Percentiles rank a stretch among this genome's conserved stretches.
Evolutionary conservation across 495 filamentous ascomycete genomes (phyloP).

Genomic region (Tuber brumale): DNA sequence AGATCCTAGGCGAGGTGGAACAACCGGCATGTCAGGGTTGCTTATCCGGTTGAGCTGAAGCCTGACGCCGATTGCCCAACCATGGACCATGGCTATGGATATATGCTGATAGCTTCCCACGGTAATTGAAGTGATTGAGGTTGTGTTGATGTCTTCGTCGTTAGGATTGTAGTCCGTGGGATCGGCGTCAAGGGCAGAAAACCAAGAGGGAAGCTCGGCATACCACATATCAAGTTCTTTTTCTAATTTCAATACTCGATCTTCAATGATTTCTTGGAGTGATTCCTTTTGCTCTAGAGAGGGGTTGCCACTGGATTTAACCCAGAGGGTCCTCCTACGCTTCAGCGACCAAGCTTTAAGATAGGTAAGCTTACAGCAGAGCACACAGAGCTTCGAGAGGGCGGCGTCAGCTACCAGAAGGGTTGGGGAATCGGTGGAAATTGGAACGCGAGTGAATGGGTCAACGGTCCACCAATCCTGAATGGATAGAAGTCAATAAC

Average conservation of each 20-base stretch:
- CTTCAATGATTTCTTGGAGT: constrained; percentile 30
- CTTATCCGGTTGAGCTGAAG: constrained; percentile 35
- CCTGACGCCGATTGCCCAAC: constrained; percentile 31
- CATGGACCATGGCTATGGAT: constrained; percentile 34
- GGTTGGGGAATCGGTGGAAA: constrained; percentile 29
- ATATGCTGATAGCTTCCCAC: constrained; percentile 29
- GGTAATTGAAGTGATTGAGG: constrained; percentile 16
- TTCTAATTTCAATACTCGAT: constrained; percentile 26
- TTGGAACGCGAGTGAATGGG: constrained; percentile 37
- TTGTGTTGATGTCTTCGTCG: constrained; percentile 36
- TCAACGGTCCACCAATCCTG: constrained; percentile 41
- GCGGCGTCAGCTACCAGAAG: constrained; percentile 33
- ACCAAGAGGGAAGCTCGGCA: constrained; percentile 33
- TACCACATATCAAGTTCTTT: constrained; percentile 32
- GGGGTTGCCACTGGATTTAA: constrained; percentile 10
- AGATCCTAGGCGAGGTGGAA: constrained; percentile 31
- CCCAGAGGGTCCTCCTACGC: constrained; percentile 33
- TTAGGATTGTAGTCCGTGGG: constrained; percentile 17
- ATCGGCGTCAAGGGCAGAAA: constrained; percentile 24
- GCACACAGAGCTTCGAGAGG: constrained; percentile 37
- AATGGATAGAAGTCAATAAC: neutral
- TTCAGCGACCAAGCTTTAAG: constrained; percentile 32
- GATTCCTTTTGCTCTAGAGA: constrained; percentile 16
- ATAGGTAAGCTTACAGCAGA: constrained; percentile 36
- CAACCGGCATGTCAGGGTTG: constrained; percentile 27